Percentiles rank a stretch among this genome's conserved stretches.
phyloP scores from a whole-genome alignment of 2,329 filamentous ascomycete species.

The Tolypocladium album region DNA sequence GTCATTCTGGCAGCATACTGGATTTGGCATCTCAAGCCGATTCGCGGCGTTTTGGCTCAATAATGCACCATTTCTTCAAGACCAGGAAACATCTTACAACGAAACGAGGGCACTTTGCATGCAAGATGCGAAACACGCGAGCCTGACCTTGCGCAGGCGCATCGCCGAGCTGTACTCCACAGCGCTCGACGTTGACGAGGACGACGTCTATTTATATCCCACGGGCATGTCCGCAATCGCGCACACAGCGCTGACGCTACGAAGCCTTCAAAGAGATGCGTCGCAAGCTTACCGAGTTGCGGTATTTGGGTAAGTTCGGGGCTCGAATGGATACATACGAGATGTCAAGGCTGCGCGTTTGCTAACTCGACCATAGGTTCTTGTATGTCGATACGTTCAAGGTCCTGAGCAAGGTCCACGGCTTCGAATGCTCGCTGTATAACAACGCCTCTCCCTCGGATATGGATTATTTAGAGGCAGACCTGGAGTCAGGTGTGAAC shows the following conservation, averaged over 20 bases:
- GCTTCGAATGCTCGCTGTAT: conserved; percentile 29
- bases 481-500: conserved; percentile 23
- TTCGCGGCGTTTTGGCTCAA: conserved; percentile 14
- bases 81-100: not conserved
- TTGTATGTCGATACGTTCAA: conserved; percentile 19
- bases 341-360: not conserved
- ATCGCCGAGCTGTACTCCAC: conserved; percentile 12
- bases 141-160: conserved; percentile 4
- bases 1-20: conserved; percentile 19
- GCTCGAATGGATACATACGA: too few species aligned
- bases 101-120: not conserved
- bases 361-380: conserved; percentile 9
- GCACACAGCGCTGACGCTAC: conserved; percentile 9
- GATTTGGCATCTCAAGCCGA: conserved; percentile 17
- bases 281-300: conserved; percentile 7
- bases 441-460: conserved; percentile 26
- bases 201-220: conserved; percentile 36
- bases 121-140: conserved; percentile 5
- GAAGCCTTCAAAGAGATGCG: not conserved
- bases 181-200: conserved; percentile 1
- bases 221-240: conserved; percentile 42
- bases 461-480: conserved; percentile 26
- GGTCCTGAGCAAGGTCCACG: conserved; percentile 14
- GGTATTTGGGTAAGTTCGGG: conserved; percentile 14
- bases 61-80: conserved; percentile 9